Evolutionary conservation across 148 eudicot species (phyloP).

Genomic region (Dianthus caryophyllus): DNA sequence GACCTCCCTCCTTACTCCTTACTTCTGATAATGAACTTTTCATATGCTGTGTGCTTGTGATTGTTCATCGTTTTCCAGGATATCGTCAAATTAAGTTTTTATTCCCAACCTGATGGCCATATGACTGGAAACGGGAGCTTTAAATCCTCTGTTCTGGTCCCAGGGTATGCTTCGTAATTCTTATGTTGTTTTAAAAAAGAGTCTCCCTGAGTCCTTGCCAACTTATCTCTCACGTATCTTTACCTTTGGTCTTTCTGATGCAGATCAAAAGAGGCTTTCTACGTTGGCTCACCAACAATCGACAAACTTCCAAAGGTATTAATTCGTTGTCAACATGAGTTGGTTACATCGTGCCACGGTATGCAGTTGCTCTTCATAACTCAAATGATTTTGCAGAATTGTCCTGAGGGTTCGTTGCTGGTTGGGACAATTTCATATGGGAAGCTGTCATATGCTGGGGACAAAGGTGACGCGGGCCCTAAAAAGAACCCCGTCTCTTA

Average conservation of each 20-base stretch:
- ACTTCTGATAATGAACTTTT: neutral
- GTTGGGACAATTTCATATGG: slow-evolving; percentile 88
- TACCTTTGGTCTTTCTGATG: slow-evolving; percentile 18
- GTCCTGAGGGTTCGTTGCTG: slow-evolving; percentile 76
- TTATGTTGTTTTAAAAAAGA: no score
- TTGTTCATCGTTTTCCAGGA: slow-evolving; percentile 46
- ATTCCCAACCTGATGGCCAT: slow-evolving; percentile 87
- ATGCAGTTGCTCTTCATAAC: neutral
- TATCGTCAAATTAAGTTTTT: slow-evolving; percentile 67
- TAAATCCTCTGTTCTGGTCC: slow-evolving; percentile 63
- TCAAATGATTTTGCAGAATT: slow-evolving; percentile 46
- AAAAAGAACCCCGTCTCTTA: slow-evolving; percentile 74
- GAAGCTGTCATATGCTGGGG: slow-evolving; percentile 48
- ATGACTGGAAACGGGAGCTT: slow-evolving; percentile 72
- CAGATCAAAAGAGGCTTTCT: slow-evolving; percentile 89
- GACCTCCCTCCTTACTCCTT: neutral
- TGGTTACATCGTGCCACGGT: neutral
- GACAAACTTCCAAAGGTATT: slow-evolving; percentile 92
- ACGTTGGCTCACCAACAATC: slow-evolving; percentile 72
- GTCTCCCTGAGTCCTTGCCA: no score
- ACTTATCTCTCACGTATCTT: neutral
- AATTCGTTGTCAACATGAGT: neutral
- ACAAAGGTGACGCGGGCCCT: slow-evolving; percentile 52
- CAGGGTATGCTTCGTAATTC: slow-evolving; percentile 56
- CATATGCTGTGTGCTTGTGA: neutral